These are phyloP conservation scores for Tetrahymena malaccensis DNA, from an alignment of 73 alveolate species.

Conservation along the genomic window DNA sequence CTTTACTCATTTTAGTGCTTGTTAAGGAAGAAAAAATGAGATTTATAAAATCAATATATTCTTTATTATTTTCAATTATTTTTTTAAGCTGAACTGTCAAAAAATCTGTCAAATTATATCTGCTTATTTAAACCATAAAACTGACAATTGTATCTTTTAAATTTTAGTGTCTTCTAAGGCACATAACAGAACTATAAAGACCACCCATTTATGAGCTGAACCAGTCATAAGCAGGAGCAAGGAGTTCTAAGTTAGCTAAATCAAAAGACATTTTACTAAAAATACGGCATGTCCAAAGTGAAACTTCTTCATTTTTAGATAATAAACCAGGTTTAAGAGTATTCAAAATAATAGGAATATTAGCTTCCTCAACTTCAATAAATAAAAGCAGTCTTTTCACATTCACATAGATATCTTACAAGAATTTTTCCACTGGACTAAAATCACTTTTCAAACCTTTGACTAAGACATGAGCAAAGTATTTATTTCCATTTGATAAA, in stretches of 20 bases:
- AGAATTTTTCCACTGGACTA: slow-evolving; percentile 62
- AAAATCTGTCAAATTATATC: slow-evolving; percentile 32
- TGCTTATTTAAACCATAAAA: slow-evolving; percentile 13
- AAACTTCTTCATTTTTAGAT: slow-evolving; percentile 56
- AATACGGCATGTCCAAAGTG: slow-evolving; percentile 51
- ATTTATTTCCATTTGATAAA: slow-evolving; percentile 66
- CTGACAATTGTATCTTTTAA: slow-evolving; percentile 1
- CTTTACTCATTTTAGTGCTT: slow-evolving; percentile 7
- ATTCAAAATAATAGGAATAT: slow-evolving; percentile 15
- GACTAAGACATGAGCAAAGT: slow-evolving; percentile 68
- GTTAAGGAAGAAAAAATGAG: not conserved
- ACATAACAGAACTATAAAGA: slow-evolving; percentile 60
- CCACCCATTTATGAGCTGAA: slow-evolving; percentile 69
- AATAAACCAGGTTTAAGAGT: slow-evolving; percentile 65
- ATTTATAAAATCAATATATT: slow-evolving; percentile 2
- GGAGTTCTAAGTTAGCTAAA: slow-evolving; percentile 45
- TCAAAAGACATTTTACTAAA: slow-evolving; percentile 59
- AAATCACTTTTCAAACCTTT: slow-evolving; percentile 84
- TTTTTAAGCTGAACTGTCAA: slow-evolving; percentile 35
- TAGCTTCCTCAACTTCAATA: slow-evolving; percentile 9
- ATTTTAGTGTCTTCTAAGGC: slow-evolving; percentile 58
- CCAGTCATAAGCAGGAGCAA: slow-evolving; percentile 72
- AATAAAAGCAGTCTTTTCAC: slow-evolving; percentile 21
- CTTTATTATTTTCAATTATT: slow-evolving; percentile 16
- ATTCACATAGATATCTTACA: slow-evolving; percentile 57